phyloP scores from a whole-genome alignment of 441 rosid species.

The Jatropha podagrica region DNA sequence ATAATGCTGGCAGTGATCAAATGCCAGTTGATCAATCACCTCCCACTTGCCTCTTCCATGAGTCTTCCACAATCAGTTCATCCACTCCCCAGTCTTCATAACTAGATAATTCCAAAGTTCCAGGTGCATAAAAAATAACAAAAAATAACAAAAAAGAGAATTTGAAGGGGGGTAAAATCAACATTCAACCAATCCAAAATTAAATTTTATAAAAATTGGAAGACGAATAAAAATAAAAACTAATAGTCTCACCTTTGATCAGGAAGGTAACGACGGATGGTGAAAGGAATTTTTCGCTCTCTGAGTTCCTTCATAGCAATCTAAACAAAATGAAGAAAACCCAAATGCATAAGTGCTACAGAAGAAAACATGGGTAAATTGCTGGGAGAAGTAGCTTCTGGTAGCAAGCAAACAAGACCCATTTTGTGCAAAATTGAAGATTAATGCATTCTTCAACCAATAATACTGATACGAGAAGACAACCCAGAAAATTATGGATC shows the following conservation, averaged over 20 bases:
- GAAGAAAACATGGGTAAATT: neutral
- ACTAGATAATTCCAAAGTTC: conserved; percentile 34
- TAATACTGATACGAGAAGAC: neutral
- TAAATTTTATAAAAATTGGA: neutral
- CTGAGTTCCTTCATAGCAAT: conserved; percentile 93
- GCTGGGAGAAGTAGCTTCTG: neutral
- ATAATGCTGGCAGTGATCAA: neutral
- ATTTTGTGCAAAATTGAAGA: neutral
- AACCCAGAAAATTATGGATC: neutral
- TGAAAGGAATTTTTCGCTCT: conserved; percentile 84
- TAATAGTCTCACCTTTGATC: conserved; percentile 72
- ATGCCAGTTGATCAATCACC: conserved; percentile 45
- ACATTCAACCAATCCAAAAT: neutral
- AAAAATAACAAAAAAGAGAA: neutral
- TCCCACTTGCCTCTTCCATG: conserved; percentile 95
- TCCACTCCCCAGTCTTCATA: conserved; percentile 93
- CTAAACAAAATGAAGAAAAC: conserved; percentile 26
- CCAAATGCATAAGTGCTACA: neutral
- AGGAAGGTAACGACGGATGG: conserved; percentile 72
- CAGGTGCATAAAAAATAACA: neutral
- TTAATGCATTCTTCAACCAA: neutral
- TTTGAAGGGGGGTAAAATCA: neutral
- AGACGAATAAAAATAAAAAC: neutral
- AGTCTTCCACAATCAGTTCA: conserved; percentile 87
- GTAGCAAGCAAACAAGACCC: neutral